Base-by-base conservation (phyloP, 805 yeast genomes). In the Kazachstania kunashirensis region DNA sequence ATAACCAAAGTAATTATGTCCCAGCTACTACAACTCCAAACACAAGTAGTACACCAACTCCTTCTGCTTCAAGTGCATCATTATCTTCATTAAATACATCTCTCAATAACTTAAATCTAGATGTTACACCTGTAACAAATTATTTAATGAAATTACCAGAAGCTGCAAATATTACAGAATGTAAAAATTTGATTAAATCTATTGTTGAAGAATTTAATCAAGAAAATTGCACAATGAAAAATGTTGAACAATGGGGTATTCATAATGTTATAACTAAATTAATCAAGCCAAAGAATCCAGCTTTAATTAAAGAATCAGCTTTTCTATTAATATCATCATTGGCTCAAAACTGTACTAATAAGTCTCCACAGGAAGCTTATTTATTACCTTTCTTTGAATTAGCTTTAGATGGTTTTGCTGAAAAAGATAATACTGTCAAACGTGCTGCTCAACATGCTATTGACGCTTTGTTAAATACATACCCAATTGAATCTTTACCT, bases 371-470 rank as follows among this genome's bases (percentile, higher is more conserved):
- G 38, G 95, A 86, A 61, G 79, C 85, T 4, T 77, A 77, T 53
- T 66, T 89, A 38, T 59, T 79, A 24, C 77, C 73, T 37, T 70
- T 81, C 28, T 65, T 86, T 41, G 66, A 75, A 5, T 52, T 71
- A 3, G 79, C 84, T 12, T 72, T 79, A 35, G 95, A 86, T 52
- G 65, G 77, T 28, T 68, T 75, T 39, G 77, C 89, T 33, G 97
- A 92, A 52, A 92, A 89, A 62, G 97, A 89, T 52, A 79, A 75
- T 56, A 73, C 78, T 33, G 92, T 89, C 31, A 77, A 77, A 57
- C 76, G 94, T 55, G 80, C 94, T 26, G 94, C 95, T n/a, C 84
- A 79, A 58, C 65, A 75, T 31, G 79, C 95, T 9, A 63, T 76
- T 29, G 92, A 83, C 51, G 62, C 84, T 13, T 62, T 86, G 27